phyloP scores from a whole-genome alignment of 257 asterid species.

The Solanum ahanhuiri region DNA sequence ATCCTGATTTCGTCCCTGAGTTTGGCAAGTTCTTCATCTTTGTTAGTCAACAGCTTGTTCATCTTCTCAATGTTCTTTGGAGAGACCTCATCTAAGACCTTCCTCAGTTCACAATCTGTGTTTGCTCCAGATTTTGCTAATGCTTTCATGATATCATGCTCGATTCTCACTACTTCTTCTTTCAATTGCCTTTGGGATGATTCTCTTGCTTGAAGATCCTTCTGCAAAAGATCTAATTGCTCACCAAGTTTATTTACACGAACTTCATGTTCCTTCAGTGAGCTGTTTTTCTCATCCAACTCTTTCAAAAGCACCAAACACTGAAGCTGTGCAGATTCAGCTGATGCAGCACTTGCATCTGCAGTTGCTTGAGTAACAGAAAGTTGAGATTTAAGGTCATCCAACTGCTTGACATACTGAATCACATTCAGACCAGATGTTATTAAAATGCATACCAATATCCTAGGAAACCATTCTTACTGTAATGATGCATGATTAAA shows the following conservation, averaged over 20 bases:
- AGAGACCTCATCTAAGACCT: constrained; percentile 64
- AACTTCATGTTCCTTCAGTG: constrained; percentile 62
- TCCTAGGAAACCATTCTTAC: neutral
- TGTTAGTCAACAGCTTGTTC: constrained; percentile 44
- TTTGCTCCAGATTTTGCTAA: constrained; percentile 54
- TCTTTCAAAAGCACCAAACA: constrained; percentile 64
- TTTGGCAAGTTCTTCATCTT: constrained; percentile 72
- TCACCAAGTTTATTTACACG: constrained; percentile 54
- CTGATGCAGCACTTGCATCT: constrained; percentile 67
- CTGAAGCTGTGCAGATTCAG: constrained; percentile 69
- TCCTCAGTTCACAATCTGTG: constrained; percentile 59
- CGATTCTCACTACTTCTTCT: constrained; percentile 73
- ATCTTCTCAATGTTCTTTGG: constrained; percentile 55
- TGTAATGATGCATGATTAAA: neutral
- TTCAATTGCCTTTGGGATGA: constrained; percentile 72
- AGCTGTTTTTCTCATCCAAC: constrained; percentile 49
- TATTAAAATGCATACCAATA: neutral
- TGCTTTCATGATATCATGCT: constrained; percentile 75
- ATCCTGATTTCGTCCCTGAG: constrained; percentile 68
- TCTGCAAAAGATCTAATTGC: constrained; percentile 72
- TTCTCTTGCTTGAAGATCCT: constrained; percentile 69
- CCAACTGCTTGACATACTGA: constrained; percentile 69
- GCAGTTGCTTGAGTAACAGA: constrained; percentile 63
- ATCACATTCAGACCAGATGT: neutral
- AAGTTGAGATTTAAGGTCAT: constrained; percentile 58